Evolutionary conservation across 2,329 filamentous ascomycete genomes (phyloP), one percentile per base, ranked within the genome.

Genomic region (Botrytis sinoallii): DNA sequence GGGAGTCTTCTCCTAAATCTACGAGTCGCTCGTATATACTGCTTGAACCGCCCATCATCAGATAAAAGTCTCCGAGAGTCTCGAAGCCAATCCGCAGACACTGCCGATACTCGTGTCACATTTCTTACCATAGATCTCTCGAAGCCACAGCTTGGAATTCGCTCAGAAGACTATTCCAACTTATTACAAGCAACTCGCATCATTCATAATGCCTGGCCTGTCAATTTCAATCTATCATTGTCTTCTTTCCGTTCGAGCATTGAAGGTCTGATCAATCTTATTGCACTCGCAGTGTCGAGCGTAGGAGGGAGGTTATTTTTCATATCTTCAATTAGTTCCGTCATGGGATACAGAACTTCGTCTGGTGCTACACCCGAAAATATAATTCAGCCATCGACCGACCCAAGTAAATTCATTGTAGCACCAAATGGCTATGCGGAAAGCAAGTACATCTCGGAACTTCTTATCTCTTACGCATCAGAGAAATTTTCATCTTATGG

Each of bases 391-490:
- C 20, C 60, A 6, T 44, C 61, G 1, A 46, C 35, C 12, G 25
- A 18, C n/a, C 57, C 81, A 9, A 14, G 4, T 18, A 1, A 32
- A 22, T 29, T 9, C 14, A 25, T 25, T 5, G 9, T 46, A 0
- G 63, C 32, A 10, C 60, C 46, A 25, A 77, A 81, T 22, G 78
- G 76, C 40, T 78, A 79, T 78, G 48, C 79, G 74, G 9, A 80
- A 70, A 63, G 76, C n/a, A 79, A 79, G 70, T 73, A 75, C 22
- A 67, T 81, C 18, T 77, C 78, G 20, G 75, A 79, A 4, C 78
- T 84, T 1, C 81, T 88, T n/a, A 79, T 87, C 1, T 84, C 86
- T 40, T 48, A 73, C 12, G 82, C 83, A 12, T 83, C 83, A 0
- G 77, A 79, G 0, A 77, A 77, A 29, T 81, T 81, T 0, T 82